A percentile compares a stretch with the other conserved stretches of the same genome.
Conservation (phyloP, 2,329 filamentous ascomycete species). For the Cadophora malorum region DNA sequence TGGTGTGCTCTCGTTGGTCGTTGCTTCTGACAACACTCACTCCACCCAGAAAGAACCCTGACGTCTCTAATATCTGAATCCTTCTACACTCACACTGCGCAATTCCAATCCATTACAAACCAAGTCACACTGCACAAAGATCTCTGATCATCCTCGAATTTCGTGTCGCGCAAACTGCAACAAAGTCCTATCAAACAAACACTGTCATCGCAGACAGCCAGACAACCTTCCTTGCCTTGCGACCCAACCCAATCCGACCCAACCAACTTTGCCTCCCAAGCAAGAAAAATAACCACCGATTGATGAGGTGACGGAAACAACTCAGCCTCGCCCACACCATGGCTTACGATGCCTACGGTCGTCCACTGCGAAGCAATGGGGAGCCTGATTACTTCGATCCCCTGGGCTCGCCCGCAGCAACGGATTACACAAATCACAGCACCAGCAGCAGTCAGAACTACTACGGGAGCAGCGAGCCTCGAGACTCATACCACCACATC, state of each 20-base stretch:
- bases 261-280: slow-evolving; percentile 11
- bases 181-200: not conserved
- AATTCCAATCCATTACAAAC: not conserved
- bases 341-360: slow-evolving; percentile 40
- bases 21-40: slow-evolving; percentile 1
- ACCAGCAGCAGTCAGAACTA: not conserved
- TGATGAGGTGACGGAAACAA: slow-evolving; percentile 34
- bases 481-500: slow-evolving; percentile 30
- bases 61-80: slow-evolving; percentile 6
- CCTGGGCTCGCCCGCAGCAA: slow-evolving; percentile 25
- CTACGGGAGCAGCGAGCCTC: slow-evolving; percentile 37
- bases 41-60: not conserved
- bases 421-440: slow-evolving; percentile 33
- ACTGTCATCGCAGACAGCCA: not conserved
- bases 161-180: slow-evolving; percentile 16
- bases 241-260: not conserved
- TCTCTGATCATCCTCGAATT: slow-evolving; percentile 4
- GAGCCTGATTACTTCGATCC: slow-evolving; percentile 35
- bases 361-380: slow-evolving; percentile 33
- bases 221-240: slow-evolving; percentile 4
- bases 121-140: slow-evolving; percentile 1
- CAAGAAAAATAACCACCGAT: slow-evolving; percentile 13
- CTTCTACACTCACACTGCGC: not conserved
- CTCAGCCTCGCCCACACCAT: slow-evolving; percentile 39
- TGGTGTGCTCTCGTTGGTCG: slow-evolving; percentile 10